A percentile compares a stretch with the other conserved stretches of the same genome.
Evolutionary conservation across 164 flowering plant species (phyloP).

Genomic region (Magnolia sinica): DNA sequence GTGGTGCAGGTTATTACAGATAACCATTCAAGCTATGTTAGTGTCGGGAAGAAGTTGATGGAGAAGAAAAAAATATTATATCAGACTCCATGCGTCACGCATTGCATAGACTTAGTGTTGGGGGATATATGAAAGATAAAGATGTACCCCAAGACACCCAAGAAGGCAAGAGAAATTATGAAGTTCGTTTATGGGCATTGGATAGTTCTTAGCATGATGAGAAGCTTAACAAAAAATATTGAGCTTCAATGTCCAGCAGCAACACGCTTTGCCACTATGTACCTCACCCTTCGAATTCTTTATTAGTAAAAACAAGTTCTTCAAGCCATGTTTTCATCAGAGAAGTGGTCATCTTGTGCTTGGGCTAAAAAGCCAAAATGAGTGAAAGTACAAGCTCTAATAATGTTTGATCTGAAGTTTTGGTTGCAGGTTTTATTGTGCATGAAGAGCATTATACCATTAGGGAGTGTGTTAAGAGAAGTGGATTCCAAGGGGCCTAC

Average conservation of each 20-base stretch:
- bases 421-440: too few species aligned
- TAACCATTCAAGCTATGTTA: background rate
- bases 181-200: conserved; percentile 8
- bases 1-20: conserved; percentile 1
- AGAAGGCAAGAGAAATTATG: background rate
- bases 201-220: conserved; percentile 6
- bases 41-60: background rate
- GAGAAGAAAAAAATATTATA: background rate
- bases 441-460: too few species aligned
- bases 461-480: too few species aligned
- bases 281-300: too few species aligned
- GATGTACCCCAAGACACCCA: background rate
- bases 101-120: conserved; percentile 5
- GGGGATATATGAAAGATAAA: background rate
- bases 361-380: too few species aligned
- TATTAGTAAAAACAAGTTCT: too few species aligned
- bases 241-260: conserved; percentile 3
- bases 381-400: too few species aligned
- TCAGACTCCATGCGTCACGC: conserved; percentile 15
- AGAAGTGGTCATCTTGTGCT: too few species aligned
- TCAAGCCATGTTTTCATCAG: too few species aligned
- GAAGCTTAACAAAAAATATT: background rate
- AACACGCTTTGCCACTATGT: background rate
- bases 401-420: too few species aligned
- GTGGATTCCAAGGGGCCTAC: too few species aligned